A percentile compares a stretch with the other conserved stretches of the same genome.
Evolutionary conservation across 192 early-diverging fungal species (phyloP).

Genomic region (Geranomyces variabilis): DNA sequence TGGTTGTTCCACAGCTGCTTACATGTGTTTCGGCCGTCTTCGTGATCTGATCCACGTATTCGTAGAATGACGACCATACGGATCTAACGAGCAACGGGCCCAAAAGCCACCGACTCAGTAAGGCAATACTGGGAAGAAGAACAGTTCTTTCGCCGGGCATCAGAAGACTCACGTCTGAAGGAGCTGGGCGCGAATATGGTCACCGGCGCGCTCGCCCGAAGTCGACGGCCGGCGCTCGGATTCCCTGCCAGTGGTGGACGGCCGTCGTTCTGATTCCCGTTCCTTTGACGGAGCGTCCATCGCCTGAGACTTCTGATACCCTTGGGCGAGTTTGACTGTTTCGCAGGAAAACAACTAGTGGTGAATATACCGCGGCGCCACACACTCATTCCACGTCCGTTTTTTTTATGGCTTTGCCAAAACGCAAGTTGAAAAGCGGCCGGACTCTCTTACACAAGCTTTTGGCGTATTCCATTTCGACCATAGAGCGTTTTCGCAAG

Average conservation of each 20-base stretch:
- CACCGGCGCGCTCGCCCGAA: not conserved
- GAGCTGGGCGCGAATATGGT: not conserved
- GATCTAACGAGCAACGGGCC: slow-evolving; percentile 23
- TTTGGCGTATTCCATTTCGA: slow-evolving; percentile 49
- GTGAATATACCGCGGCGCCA: too few species aligned
- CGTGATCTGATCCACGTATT: slow-evolving; percentile 39
- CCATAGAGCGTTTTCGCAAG: slow-evolving; percentile 41
- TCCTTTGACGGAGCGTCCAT: slow-evolving; percentile 8
- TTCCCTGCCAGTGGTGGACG: not conserved
- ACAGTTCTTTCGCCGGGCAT: not conserved
- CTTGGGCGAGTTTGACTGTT: slow-evolving; percentile 27
- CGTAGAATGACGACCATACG: slow-evolving; percentile 39
- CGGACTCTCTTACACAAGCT: slow-evolving; percentile 36
- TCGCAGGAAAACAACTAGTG: not conserved
- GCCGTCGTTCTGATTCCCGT: not conserved
- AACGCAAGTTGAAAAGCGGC: not conserved
- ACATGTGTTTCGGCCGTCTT: slow-evolving; percentile 45
- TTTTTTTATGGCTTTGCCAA: too few species aligned
- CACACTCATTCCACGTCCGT: too few species aligned
- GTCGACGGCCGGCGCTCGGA: not conserved
- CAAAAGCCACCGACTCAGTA: not conserved
- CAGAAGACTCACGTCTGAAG: slow-evolving; percentile 4
- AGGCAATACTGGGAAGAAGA: too few species aligned
- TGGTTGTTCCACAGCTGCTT: not conserved
- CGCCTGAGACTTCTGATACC: slow-evolving; percentile 9